These are phyloP conservation scores for Epicoccum nigrum DNA, from an alignment of 2,329 filamentous ascomycete genomes.

Conservation along the genomic window DNA sequence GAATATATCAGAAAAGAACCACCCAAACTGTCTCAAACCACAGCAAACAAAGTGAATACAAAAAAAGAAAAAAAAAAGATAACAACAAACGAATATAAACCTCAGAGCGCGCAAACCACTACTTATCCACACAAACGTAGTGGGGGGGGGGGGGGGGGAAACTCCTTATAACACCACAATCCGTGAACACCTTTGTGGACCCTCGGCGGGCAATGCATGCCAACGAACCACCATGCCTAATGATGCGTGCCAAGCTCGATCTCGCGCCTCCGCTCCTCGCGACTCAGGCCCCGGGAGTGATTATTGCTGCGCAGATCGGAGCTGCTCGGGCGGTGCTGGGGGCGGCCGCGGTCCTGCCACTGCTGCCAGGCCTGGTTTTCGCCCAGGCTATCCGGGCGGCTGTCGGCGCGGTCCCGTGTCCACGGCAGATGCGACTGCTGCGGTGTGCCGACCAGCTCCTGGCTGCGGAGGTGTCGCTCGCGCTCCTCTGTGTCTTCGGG, in stretches of 20 bases:
- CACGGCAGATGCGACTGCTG: conserved; percentile 28
- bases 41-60: no score
- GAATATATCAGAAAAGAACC: no score
- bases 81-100: no score
- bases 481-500: conserved; percentile 42
- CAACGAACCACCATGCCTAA: no score
- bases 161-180: no score
- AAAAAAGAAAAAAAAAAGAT: no score
- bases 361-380: conserved; percentile 39
- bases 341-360: conserved; percentile 40
- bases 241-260: conserved; percentile 48
- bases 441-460: conserved; percentile 42
- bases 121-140: no score
- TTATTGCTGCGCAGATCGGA: conserved; percentile 28
- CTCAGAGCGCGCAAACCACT: no score
- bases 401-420: conserved; percentile 31
- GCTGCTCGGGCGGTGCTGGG: conserved; percentile 34
- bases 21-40: no score
- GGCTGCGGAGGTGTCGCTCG: conserved; percentile 32
- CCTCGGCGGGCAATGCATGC: no score
- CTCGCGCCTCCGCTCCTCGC: conserved; percentile 49
- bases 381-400: conserved; percentile 36
- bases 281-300: conserved; percentile 44
- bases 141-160: no score
- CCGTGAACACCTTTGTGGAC: no score